A percentile compares a stretch with the other conserved stretches of the same genome.
These are phyloP conservation scores for Pterulicium gracile DNA, from an alignment of 1,284 basidiomycete species.

Conservation along the genomic window DNA sequence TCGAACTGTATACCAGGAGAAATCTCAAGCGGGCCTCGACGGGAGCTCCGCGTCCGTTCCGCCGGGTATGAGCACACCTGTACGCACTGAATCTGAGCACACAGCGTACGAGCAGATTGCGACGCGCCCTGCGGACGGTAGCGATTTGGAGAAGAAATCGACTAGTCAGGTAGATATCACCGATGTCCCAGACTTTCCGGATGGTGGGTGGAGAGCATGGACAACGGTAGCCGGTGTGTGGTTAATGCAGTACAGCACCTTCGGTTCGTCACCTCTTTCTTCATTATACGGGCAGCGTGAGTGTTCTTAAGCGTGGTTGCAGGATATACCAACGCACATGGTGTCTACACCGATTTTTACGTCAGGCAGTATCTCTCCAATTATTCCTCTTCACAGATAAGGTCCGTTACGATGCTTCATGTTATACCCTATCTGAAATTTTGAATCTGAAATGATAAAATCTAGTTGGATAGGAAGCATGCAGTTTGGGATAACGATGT, in stretches of 20 bases:
- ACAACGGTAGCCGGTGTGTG: not conserved
- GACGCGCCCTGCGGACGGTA: no score
- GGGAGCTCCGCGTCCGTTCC: no score
- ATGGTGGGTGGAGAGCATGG: not conserved
- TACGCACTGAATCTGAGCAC: no score
- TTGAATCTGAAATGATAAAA: constrained; percentile 1
- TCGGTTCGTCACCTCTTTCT: not conserved
- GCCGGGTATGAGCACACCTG: no score
- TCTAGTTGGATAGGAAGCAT: constrained; percentile 40
- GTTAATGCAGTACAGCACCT: not conserved
- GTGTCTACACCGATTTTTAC: not conserved
- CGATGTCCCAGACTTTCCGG: no score
- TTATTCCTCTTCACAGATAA: not conserved
- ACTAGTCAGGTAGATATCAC: no score
- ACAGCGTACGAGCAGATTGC: no score
- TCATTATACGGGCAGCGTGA: not conserved
- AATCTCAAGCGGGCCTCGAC: no score
- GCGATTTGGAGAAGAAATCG: no score
- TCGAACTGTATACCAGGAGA: no score
- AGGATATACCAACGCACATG: not conserved
- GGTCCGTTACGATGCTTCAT: no score
- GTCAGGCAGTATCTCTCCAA: not conserved
- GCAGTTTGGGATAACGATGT: constrained; percentile 28
- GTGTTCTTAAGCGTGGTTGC: not conserved
- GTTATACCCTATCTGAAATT: not conserved